These are phyloP conservation scores for Allodekkera sacchari DNA, from an alignment of 805 yeast species.

Conservation along the genomic window DNA sequence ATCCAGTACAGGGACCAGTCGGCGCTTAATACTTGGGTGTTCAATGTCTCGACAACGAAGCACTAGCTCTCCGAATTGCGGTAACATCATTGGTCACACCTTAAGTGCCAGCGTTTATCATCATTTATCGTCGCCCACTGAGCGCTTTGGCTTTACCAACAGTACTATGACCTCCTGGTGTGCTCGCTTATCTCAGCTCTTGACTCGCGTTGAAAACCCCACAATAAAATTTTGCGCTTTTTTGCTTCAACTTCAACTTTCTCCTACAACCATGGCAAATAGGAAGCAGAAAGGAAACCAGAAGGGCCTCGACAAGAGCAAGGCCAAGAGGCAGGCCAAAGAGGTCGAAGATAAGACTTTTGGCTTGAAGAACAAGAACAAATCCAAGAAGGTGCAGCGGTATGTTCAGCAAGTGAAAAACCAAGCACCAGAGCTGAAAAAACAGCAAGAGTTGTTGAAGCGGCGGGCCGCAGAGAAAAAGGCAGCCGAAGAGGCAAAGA, in stretches of 20 bases:
- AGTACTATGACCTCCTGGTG: no score
- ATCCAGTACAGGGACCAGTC: no score
- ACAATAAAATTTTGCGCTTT: neutral
- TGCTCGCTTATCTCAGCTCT: no score
- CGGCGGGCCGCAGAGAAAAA: slow-evolving; percentile 80
- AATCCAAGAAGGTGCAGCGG: slow-evolving; percentile 82
- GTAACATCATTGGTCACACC: no score
- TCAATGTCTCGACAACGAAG: no score
- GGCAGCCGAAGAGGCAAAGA: slow-evolving; percentile 83
- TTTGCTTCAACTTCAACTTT: neutral
- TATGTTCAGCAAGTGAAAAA: slow-evolving; percentile 59
- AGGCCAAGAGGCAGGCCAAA: slow-evolving; percentile 49
- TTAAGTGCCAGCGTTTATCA: no score
- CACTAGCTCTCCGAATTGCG: no score
- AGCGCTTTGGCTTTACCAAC: no score
- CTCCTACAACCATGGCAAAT: slow-evolving; percentile 44
- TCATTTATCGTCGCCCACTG: no score
- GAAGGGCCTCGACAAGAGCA: slow-evolving; percentile 52
- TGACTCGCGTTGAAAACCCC: no score
- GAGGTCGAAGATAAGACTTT: slow-evolving; percentile 82
- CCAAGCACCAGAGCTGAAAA: slow-evolving; percentile 44
- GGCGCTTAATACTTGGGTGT: no score
- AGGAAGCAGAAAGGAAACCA: slow-evolving; percentile 40
- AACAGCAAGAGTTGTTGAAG: slow-evolving; percentile 43
- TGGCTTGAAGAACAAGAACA: slow-evolving; percentile 92